Base-by-base conservation (phyloP, 345 rosid species). In the Euclidium syriacum region DNA sequence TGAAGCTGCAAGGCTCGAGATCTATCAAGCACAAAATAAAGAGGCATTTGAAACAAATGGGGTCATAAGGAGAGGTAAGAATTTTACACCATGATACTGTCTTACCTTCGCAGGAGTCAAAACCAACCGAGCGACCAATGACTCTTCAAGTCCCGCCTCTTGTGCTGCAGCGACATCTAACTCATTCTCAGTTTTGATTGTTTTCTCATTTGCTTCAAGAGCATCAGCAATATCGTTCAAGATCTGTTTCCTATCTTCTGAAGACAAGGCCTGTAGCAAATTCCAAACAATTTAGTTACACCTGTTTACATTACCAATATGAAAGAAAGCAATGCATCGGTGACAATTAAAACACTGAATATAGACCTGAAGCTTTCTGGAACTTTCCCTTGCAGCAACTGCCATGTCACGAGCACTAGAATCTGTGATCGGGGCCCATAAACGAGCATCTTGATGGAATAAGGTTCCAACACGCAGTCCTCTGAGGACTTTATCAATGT, bases 381-480 rank as follows among this genome's bases (percentile, higher is more conserved):
- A 85, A 75, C 94, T 74, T 58, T 95, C 99, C 79, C 95, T 88
- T 16, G 97, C 96, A 36, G 89, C 91, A 61, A 86, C 84, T 62
- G 97, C 99, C 99, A 90, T 88, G 24, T 86, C 88, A 43, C 83
- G 84, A 16, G 83, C 86, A 64, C 77, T 62, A 24, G 82, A 70
- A 64, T 83, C 97, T 40, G 80, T 78, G 57, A 59, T 30, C 1
- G 81, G 76, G 51, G 62, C 78, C 92, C 90, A 95, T 50, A 79
- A 24, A 74, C 85, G 91, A 30, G 97, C 95, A 75, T 90, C 88
- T 73, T 79, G 76, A 73, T 95, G 99, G 79, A 95, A 95, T 30
- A 95, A 87, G 58, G 99, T 90, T 64, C 99, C 97, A 14, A 90
- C 65, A 53, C 78, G 73, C 74, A 85, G 84, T 58, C 99, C 99